phyloP scores from a whole-genome alignment of 2,329 filamentous ascomycete species.

The Phialemoniopsis sp. region DNA sequence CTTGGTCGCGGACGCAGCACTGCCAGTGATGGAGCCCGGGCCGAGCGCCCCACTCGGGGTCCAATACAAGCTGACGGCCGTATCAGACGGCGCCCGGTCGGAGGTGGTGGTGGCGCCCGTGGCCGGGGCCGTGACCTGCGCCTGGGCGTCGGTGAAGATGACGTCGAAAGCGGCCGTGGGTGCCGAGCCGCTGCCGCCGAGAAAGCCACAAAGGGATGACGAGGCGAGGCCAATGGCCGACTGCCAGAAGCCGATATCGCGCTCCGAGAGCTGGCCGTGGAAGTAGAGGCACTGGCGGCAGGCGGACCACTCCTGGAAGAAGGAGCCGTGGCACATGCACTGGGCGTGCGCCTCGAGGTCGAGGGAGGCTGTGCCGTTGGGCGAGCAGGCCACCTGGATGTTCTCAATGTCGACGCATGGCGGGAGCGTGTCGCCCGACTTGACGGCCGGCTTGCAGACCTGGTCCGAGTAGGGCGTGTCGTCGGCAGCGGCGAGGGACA shows the following conservation, averaged over 20 bases:
- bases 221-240: conserved; percentile 26
- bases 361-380: conserved; percentile 23
- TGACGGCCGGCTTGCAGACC: conserved; percentile 14
- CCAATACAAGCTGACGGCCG: conserved; percentile 34
- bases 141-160: conserved; percentile 25
- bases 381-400: conserved; percentile 24
- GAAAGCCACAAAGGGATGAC: conserved; percentile 23
- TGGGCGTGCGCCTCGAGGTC: conserved; percentile 21
- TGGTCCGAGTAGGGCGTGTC: conserved; percentile 12
- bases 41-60: conserved; percentile 18
- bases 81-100: conserved; percentile 26
- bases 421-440: conserved; percentile 10
- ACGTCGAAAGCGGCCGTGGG: conserved; percentile 28
- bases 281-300: conserved; percentile 33
- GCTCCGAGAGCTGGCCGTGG: conserved; percentile 30
- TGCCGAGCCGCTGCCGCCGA: conserved; percentile 11
- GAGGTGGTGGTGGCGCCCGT: conserved; percentile 18
- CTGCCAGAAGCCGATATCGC: conserved; percentile 23
- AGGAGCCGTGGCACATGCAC: conserved; percentile 34
- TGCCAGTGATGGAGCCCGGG: conserved; percentile 35
- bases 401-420: conserved; percentile 25
- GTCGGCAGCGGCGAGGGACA: background rate
- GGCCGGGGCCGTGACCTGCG: conserved; percentile 16
- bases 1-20: conserved; percentile 27
- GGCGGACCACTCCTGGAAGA: conserved; percentile 34